phyloP scores from a whole-genome alignment of 2,329 filamentous ascomycete genomes.

The Penicillium hesseltinei region DNA sequence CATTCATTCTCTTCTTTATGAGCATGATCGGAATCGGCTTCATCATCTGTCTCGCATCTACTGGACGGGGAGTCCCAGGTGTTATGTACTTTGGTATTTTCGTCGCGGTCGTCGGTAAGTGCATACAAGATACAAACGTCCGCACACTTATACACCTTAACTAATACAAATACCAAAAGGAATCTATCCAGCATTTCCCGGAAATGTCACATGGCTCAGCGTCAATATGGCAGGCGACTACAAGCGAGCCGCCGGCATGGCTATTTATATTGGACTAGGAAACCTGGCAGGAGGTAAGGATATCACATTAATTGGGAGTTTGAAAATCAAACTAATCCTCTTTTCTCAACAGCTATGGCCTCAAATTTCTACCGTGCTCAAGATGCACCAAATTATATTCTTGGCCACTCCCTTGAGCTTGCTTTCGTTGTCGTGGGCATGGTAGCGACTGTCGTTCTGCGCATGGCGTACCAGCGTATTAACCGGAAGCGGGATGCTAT shows the following conservation, averaged over 20 bases:
- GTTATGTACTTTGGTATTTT: conserved; percentile 51
- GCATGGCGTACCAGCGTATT: conserved; percentile 55
- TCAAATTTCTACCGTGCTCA: conserved; percentile 66
- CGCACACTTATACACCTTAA: too few species aligned
- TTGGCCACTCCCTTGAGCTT: conserved; percentile 53
- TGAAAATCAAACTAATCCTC: not conserved
- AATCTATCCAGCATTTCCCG: conserved; percentile 48
- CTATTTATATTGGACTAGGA: conserved; percentile 61
- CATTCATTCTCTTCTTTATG: conserved; percentile 57
- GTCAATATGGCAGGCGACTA: conserved; percentile 59
- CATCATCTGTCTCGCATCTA: conserved; percentile 48
- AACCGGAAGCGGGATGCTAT: conserved; percentile 58
- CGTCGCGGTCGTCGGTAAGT: conserved; percentile 45
- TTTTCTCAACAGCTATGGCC: conserved; percentile 55
- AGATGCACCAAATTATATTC: conserved; percentile 51
- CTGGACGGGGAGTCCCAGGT: conserved; percentile 37
- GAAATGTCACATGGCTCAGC: conserved; percentile 56
- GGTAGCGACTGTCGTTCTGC: conserved; percentile 44
- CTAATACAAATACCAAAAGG: conserved; percentile 16
- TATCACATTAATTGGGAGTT: not conserved
- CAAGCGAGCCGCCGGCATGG: conserved; percentile 61
- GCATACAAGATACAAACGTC: not conserved
- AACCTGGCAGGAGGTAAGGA: conserved; percentile 47
- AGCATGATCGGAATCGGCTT: conserved; percentile 57
- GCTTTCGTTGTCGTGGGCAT: conserved; percentile 51